These are phyloP conservation scores for Naematelia encephala DNA, from an alignment of 768 basidiomycete genomes.

Conservation along the genomic window DNA sequence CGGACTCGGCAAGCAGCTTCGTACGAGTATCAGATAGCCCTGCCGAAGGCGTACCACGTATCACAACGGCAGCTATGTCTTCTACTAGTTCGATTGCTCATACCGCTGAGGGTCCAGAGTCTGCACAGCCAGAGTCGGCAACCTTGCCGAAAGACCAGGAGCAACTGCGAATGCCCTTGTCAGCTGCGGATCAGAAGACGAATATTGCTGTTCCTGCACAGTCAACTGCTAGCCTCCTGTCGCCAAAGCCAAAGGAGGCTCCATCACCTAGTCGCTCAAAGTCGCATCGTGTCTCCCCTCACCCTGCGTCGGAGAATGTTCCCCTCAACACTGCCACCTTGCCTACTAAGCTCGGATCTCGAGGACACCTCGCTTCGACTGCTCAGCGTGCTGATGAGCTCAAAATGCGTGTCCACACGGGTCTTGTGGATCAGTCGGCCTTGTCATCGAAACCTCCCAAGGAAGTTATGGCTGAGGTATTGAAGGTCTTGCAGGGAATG, in stretches of 20 bases:
- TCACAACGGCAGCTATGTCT: conserved; percentile 28
- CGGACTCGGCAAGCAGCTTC: conserved; percentile 33
- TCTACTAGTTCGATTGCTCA: conserved; percentile 30
- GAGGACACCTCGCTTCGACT: conserved; percentile 40
- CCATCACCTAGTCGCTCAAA: conserved; percentile 21
- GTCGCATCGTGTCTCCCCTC: conserved; percentile 25
- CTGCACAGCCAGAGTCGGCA: conserved; percentile 15
- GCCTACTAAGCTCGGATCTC: conserved; percentile 8
- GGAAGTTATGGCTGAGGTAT: conserved; percentile 82
- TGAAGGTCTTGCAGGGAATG: conserved; percentile 76
- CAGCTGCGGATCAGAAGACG: conserved; percentile 23
- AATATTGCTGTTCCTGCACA: conserved; percentile 15
- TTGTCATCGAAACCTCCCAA: conserved; percentile 79
- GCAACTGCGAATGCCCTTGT: conserved; percentile 11
- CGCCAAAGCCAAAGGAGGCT: conserved; percentile 15
- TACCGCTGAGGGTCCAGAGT: conserved; percentile 20
- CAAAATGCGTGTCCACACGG: conserved; percentile 75
- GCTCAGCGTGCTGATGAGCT: conserved; percentile 53
- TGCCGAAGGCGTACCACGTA: neutral
- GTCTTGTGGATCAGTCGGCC: conserved; percentile 84
- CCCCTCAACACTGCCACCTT: conserved; percentile 14
- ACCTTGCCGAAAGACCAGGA: conserved; percentile 7
- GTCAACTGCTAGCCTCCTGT: conserved; percentile 21
- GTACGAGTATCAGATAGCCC: conserved; percentile 26
- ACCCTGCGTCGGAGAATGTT: conserved; percentile 6